These are phyloP conservation scores for Diacronema lutheri DNA, from an alignment of 78 protist genomes.

Conservation along the genomic window DNA sequence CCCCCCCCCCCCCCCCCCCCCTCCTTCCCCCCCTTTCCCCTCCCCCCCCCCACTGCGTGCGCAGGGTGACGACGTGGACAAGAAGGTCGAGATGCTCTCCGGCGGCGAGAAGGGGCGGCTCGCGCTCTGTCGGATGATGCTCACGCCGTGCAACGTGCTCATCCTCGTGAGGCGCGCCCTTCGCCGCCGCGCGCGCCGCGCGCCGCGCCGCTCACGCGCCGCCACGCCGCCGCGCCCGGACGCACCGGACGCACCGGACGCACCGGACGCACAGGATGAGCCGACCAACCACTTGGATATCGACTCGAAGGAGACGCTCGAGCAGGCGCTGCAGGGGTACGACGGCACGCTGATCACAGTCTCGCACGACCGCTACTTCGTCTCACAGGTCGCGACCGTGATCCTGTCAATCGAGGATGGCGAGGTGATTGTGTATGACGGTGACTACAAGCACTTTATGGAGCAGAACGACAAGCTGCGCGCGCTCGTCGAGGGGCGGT, in stretches of 20 bases:
- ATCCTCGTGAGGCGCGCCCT: not conserved
- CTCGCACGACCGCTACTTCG: constrained; percentile 58
- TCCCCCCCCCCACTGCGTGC: too few relatives aligned
- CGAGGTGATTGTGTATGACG: constrained; percentile 21
- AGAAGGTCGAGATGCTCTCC: not conserved
- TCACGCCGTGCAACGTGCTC: constrained; percentile 32
- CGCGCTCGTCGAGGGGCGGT: not conserved
- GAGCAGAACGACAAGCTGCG: not conserved
- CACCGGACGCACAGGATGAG: constrained; percentile 29
- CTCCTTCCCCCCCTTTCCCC: not conserved
- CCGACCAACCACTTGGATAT: constrained; percentile 54
- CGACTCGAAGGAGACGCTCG: constrained; percentile 49
- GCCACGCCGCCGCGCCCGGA: too few relatives aligned
- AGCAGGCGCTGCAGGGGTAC: constrained; percentile 28
- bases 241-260: too few relatives aligned
- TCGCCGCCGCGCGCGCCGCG: too few relatives aligned
- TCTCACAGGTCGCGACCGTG: constrained; percentile 32
- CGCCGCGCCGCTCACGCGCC: too few relatives aligned
- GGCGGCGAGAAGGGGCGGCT: constrained; percentile 60
- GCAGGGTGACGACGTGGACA: not conserved
- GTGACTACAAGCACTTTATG: constrained; percentile 33
- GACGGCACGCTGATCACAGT: constrained; percentile 43
- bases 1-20: not conserved
- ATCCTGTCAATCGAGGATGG: constrained; percentile 33
- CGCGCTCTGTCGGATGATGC: constrained; percentile 52